Evolutionary conservation across 805 yeast species (phyloP).

Genomic region (Zygosaccharomyces gambellarensis): DNA sequence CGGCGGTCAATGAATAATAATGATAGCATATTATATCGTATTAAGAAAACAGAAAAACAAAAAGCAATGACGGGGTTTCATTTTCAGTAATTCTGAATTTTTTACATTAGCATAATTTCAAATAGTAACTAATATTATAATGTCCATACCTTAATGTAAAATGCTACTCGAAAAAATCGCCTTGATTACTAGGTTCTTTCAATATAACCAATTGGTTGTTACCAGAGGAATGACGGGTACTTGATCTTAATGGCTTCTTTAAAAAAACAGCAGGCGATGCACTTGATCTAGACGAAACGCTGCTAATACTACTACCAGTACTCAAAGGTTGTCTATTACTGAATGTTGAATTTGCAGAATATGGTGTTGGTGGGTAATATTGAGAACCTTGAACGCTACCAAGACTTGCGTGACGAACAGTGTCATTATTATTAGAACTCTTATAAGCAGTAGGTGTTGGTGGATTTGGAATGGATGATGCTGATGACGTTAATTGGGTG

Average conservation of each 20-base stretch:
- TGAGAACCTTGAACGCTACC: neutral
- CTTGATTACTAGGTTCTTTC: slow-evolving; percentile 13
- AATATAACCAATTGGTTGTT: slow-evolving; percentile 11
- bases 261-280: slow-evolving; percentile 5
- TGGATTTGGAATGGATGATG: neutral
- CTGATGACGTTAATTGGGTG: slow-evolving; percentile 5
- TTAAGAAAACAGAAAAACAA: neutral
- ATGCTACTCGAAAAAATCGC: slow-evolving; percentile 12
- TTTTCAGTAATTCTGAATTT: neutral
- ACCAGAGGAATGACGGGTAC: slow-evolving; percentile 8
- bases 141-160: neutral
- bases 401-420: neutral
- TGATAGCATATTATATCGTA: neutral
- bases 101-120: too few species aligned
- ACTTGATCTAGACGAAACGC: slow-evolving; percentile 8
- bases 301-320: slow-evolving; percentile 11
- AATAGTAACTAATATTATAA: neutral
- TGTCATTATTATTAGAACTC: neutral
- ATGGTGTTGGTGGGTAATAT: slow-evolving; percentile 11
- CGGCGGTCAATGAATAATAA: neutral
- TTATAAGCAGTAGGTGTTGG: neutral
- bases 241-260: slow-evolving; percentile 8
- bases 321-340: slow-evolving; percentile 12
- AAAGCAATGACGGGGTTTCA: too few species aligned
- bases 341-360: slow-evolving; percentile 12